Percentiles rank a stretch among this genome's conserved stretches.
Evolutionary conservation across 2,329 filamentous ascomycete species (phyloP).

Genomic region (Byssothecium circinans): DNA sequence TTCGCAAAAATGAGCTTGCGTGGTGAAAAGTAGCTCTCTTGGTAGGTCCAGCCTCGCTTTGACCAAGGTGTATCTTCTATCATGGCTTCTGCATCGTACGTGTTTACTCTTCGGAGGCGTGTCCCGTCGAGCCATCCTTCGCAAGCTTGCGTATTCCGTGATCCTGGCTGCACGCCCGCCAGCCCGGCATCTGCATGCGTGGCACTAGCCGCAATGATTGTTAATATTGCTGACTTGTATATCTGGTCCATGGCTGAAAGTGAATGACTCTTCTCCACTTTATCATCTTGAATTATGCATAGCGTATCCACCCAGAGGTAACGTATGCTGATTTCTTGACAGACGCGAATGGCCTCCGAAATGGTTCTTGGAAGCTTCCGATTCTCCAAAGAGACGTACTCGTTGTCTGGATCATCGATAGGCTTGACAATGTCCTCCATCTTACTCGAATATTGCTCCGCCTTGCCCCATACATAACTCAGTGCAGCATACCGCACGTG

Average conservation of each 20-base stretch:
- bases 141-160: neutral
- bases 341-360: neutral
- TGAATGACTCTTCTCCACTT: neutral
- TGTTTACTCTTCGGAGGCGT: neutral
- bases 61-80: conserved; percentile 1
- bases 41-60: neutral
- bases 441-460: neutral
- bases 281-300: conserved; percentile 1
- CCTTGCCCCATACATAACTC: neutral
- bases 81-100: neutral
- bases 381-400: neutral
- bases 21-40: neutral
- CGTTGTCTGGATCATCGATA: neutral
- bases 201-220: neutral
- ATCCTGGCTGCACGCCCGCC: neutral
- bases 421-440: neutral
- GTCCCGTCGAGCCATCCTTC: neutral
- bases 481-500: neutral
- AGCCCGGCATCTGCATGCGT: conserved; percentile 1
- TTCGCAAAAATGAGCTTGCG: conserved; percentile 1
- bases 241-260: conserved; percentile 1
- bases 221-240: neutral
- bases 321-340: neutral
- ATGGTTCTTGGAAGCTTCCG: neutral
- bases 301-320: conserved; percentile 1